These are phyloP conservation scores for Vachellia collinsii DNA, from an alignment of 306 rosid species.

Conservation along the genomic window DNA sequence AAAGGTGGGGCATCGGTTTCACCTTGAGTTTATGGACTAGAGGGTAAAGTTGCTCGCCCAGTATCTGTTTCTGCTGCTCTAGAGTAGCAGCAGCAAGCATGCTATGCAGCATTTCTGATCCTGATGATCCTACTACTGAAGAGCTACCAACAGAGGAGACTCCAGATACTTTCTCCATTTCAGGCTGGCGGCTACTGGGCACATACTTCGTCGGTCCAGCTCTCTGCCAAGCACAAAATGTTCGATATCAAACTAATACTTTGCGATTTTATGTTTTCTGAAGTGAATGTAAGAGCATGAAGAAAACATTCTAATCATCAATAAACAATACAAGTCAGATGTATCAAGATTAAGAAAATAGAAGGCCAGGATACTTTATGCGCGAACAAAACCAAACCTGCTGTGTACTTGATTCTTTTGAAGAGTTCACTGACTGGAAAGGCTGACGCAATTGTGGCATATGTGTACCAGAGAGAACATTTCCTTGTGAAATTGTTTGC, in stretches of 20 bases:
- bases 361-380: not conserved
- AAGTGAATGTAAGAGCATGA: not conserved
- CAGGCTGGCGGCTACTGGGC: slow-evolving; percentile 54
- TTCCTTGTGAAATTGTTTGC: slow-evolving; percentile 54
- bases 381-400: slow-evolving; percentile 53
- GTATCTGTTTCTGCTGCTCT: slow-evolving; percentile 79
- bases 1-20: slow-evolving; percentile 14
- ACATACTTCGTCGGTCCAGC: slow-evolving; percentile 57
- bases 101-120: slow-evolving; percentile 70
- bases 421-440: slow-evolving; percentile 43
- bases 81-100: slow-evolving; percentile 76
- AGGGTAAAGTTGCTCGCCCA: slow-evolving; percentile 75
- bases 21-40: slow-evolving; percentile 72
- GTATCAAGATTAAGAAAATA: not conserved
- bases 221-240: slow-evolving; percentile 46
- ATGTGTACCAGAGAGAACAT: slow-evolving; percentile 42
- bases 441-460: slow-evolving; percentile 52
- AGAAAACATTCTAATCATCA: not conserved
- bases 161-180: slow-evolving; percentile 62
- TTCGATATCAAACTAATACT: slow-evolving; percentile 26
- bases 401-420: slow-evolving; percentile 62
- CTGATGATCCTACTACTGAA: slow-evolving; percentile 58
- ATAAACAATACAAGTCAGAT: not conserved
- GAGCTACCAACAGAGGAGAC: slow-evolving; percentile 53
- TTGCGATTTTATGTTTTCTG: slow-evolving; percentile 6